These are phyloP conservation scores for Thraustochytrium sp. DNA, from an alignment of 352 stramenopile genomes.

Conservation along the genomic window DNA sequence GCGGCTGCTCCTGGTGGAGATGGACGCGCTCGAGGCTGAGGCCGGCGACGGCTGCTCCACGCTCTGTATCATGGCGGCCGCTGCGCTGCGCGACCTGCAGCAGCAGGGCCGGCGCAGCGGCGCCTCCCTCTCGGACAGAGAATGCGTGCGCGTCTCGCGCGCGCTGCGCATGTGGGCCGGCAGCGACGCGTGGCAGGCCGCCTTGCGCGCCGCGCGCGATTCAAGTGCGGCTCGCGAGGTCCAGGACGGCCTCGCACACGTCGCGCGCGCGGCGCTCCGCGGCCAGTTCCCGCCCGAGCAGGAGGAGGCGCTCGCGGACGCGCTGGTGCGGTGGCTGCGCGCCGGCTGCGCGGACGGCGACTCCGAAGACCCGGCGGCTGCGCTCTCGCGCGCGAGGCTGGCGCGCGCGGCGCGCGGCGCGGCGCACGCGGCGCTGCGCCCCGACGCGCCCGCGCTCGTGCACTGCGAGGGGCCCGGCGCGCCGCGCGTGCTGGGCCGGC, in stretches of 20 bases:
- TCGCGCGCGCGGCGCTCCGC: background rate
- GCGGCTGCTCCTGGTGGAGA: background rate
- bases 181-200: background rate
- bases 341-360: background rate
- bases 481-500: background rate
- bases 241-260: background rate
- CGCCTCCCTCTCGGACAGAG: background rate
- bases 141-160: background rate
- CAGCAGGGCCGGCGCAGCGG: too few relatives aligned
- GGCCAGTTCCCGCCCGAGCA: background rate
- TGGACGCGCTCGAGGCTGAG: background rate
- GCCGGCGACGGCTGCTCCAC: background rate
- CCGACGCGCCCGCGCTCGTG: background rate
- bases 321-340: background rate
- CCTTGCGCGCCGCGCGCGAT: background rate
- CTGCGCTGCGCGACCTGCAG: background rate
- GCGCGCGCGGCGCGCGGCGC: too few relatives aligned
- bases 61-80: background rate
- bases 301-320: background rate
- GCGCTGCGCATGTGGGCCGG: background rate
- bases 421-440: background rate
- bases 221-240: background rate
- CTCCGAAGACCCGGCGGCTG: too few relatives aligned
- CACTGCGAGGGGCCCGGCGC: background rate
- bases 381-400: too few relatives aligned